Percentiles rank a stretch among this genome's conserved stretches.
Conservation (phyloP, 192 early-diverging fungal genomes). For the Lobosporangium transversale region DNA sequence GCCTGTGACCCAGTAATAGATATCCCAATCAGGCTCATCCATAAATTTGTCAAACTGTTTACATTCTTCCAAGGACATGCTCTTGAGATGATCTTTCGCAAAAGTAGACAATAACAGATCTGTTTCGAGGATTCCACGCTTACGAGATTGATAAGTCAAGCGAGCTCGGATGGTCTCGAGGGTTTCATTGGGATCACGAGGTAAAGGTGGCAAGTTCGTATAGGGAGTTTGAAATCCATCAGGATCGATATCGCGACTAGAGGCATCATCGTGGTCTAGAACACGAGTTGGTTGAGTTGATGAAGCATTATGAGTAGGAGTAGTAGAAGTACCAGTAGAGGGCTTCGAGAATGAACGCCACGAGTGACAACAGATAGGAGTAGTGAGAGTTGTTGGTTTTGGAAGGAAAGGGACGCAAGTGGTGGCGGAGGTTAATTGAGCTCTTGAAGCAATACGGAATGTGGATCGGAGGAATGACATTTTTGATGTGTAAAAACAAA, state of each 20-base stretch:
- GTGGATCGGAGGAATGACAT: too few species aligned
- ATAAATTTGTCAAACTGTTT: conserved; percentile 83
- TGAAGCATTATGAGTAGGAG: too few species aligned
- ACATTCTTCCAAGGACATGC: conserved; percentile 67
- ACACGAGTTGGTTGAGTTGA: conserved; percentile 5
- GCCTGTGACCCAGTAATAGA: conserved; percentile 90
- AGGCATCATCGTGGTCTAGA: conserved; percentile 47
- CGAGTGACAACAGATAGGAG: background rate
- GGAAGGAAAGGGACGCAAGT: too few species aligned
- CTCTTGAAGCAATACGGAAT: too few species aligned
- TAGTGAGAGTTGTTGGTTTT: too few species aligned
- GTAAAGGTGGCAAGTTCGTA: conserved; percentile 62
- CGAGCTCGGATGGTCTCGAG: conserved; percentile 80
- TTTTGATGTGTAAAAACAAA: too few species aligned
- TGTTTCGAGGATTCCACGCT: conserved; percentile 94
- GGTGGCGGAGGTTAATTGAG: too few species aligned
- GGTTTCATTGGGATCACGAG: conserved; percentile 70
- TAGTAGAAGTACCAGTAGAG: background rate
- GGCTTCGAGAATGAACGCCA: conserved; percentile 27
- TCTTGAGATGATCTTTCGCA: conserved; percentile 70
- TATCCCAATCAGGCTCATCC: conserved; percentile 95
- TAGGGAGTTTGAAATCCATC: conserved; percentile 51
- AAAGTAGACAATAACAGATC: conserved; percentile 93
- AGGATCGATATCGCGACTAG: conserved; percentile 33
- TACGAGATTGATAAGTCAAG: conserved; percentile 87